Evolutionary conservation across 2,329 filamentous ascomycete genomes (phyloP).

Genomic region (Claviceps arundinis): DNA sequence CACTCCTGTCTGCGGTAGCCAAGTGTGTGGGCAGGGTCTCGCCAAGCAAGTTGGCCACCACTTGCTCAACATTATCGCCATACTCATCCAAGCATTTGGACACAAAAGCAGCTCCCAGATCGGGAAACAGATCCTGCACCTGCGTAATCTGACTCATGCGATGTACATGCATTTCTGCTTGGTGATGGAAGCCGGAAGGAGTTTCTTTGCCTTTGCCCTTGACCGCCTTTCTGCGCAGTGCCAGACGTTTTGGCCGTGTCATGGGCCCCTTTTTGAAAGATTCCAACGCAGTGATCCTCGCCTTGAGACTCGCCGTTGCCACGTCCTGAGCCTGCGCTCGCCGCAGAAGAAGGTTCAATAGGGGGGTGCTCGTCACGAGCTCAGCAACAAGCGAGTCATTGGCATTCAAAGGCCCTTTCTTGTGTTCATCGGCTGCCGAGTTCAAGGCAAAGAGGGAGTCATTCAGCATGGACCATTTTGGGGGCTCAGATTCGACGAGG

Average conservation of each 20-base stretch:
- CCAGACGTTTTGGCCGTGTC: slow-evolving; percentile 32
- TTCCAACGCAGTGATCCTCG: slow-evolving; percentile 47
- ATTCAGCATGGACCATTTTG: slow-evolving; percentile 61
- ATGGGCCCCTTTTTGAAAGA: slow-evolving; percentile 43
- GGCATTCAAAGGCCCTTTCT: slow-evolving; percentile 37
- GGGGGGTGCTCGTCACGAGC: slow-evolving; percentile 65
- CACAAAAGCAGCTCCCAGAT: slow-evolving; percentile 73
- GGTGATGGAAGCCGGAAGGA: slow-evolving; percentile 20
- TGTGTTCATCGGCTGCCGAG: slow-evolving; percentile 52
- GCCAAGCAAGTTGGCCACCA: slow-evolving; percentile 71
- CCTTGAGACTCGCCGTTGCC: slow-evolving; percentile 41
- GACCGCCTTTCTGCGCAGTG: slow-evolving; percentile 39
- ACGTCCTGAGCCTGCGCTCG: slow-evolving; percentile 35
- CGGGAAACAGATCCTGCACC: slow-evolving; percentile 86
- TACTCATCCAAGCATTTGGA: slow-evolving; percentile 70
- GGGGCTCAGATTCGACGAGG: slow-evolving; percentile 50
- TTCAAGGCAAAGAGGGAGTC: slow-evolving; percentile 79
- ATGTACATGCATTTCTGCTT: slow-evolving; percentile 55
- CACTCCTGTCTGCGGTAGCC: slow-evolving; percentile 45
- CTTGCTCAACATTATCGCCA: slow-evolving; percentile 60
- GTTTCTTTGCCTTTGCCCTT: slow-evolving; percentile 49
- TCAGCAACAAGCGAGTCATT: slow-evolving; percentile 68
- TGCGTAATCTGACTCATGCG: slow-evolving; percentile 74
- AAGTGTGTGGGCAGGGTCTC: slow-evolving; percentile 60
- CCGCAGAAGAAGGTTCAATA: slow-evolving; percentile 50